A percentile compares a stretch with the other conserved stretches of the same genome.
These are phyloP conservation scores for Evernia prunastri DNA, from an alignment of 495 filamentous ascomycete genomes.

Conservation along the genomic window DNA sequence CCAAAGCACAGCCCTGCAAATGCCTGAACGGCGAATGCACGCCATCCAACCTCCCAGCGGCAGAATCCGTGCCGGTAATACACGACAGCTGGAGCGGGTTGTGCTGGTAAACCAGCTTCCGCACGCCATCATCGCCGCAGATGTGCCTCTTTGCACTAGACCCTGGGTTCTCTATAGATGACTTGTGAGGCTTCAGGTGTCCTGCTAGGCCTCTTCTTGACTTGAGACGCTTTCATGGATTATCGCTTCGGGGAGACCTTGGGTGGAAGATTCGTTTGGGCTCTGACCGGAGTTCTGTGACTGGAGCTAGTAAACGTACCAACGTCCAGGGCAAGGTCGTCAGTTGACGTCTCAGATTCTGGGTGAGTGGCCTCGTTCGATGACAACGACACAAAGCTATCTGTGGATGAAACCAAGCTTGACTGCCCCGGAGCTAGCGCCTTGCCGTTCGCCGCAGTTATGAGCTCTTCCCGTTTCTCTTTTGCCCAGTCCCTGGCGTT, in stretches of 20 bases:
- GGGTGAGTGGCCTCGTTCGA: not conserved
- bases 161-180: not conserved
- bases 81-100: slow-evolving; percentile 1
- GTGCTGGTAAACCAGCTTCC: not conserved
- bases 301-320: slow-evolving; percentile 6
- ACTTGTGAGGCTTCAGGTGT: slow-evolving; percentile 5
- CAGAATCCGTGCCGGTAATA: slow-evolving; percentile 2
- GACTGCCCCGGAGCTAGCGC: too few species aligned
- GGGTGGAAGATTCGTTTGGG: not conserved
- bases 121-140: slow-evolving; percentile 3
- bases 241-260: not conserved
- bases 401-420: too few species aligned
- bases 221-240: not conserved
- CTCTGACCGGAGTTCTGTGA: slow-evolving; percentile 2
- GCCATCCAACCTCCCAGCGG: too few species aligned
- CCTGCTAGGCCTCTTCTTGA: slow-evolving; percentile 2
- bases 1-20: too few species aligned
- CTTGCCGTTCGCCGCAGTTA: too few species aligned
- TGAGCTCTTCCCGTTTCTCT: too few species aligned
- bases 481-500: too few species aligned
- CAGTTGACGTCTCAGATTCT: not conserved
- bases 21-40: too few species aligned
- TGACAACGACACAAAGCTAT: too few species aligned
- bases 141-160: slow-evolving; percentile 1
- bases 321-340: slow-evolving; percentile 8